A percentile compares a stretch with the other conserved stretches of the same genome.
Evolutionary conservation across 2,329 filamentous ascomycete genomes (phyloP).

Genomic region (Coleophoma crateriformis): DNA sequence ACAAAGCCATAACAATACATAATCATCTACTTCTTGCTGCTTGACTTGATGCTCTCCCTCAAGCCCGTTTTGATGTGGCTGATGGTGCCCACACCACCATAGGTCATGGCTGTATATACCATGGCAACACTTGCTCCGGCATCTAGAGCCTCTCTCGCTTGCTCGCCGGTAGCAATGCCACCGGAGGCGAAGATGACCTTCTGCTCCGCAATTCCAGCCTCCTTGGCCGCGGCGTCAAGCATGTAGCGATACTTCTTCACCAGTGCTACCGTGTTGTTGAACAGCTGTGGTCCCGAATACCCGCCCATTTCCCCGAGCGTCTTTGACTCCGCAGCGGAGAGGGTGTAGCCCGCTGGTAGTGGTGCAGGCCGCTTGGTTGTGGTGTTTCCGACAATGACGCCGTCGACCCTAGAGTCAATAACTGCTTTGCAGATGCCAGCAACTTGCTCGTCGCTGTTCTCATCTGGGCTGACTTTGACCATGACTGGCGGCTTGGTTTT

Average conservation of each 20-base stretch:
- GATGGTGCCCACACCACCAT: conserved; percentile 58
- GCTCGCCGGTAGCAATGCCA: conserved; percentile 81
- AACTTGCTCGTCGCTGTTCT: conserved; percentile 80
- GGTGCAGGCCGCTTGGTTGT: conserved; percentile 76
- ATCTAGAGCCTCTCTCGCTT: conserved; percentile 77
- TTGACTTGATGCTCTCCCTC: conserved; percentile 27
- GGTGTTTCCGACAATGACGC: conserved; percentile 95
- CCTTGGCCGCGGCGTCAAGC: conserved; percentile 41
- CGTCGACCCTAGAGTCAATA: conserved; percentile 79
- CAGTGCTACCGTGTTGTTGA: conserved; percentile 70
- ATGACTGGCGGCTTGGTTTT: conserved; percentile 77
- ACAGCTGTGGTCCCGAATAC: conserved; percentile 87
- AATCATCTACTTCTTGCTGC: neutral
- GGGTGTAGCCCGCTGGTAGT: conserved; percentile 58
- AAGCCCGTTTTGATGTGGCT: conserved; percentile 62
- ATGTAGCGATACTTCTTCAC: conserved; percentile 73
- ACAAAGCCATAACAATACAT: too few relatives aligned
- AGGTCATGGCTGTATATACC: conserved; percentile 75
- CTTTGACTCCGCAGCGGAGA: conserved; percentile 61
- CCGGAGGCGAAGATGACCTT: conserved; percentile 94
- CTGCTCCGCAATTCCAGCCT: conserved; percentile 8
- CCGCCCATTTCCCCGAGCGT: conserved; percentile 75
- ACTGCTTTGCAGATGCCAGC: conserved; percentile 85
- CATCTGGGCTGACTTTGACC: conserved; percentile 97
- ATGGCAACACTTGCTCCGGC: conserved; percentile 88